Evolutionary conservation across 768 basidiomycete species (phyloP).

Genomic region (Mycena belliarum): DNA sequence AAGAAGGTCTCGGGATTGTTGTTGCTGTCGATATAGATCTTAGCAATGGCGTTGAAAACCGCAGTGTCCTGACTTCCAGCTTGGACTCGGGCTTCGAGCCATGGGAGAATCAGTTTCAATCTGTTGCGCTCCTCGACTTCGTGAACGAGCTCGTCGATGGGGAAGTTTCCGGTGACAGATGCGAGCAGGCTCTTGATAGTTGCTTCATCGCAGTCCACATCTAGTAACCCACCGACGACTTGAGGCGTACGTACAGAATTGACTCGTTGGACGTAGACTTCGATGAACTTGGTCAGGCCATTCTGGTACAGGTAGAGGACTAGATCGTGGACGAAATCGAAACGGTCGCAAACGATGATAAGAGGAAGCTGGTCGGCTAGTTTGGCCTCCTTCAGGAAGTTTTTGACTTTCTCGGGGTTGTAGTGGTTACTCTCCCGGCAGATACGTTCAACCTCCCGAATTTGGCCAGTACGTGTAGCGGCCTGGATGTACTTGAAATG

Average conservation of each 20-base stretch:
- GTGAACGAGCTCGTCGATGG: constrained; percentile 95
- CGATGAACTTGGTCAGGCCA: constrained; percentile 93
- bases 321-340: constrained; percentile 99
- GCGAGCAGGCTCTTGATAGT: constrained; percentile 94
- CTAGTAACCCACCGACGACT: constrained; percentile 93
- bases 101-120: constrained; percentile 94
- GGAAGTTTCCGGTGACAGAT: constrained; percentile 95
- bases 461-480: constrained; percentile 95
- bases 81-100: constrained; percentile 92
- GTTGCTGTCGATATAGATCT: constrained; percentile 98
- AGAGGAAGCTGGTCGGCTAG: constrained; percentile 94
- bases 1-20: constrained; percentile 97
- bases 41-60: constrained; percentile 95
- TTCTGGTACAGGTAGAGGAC: constrained; percentile 99
- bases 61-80: constrained; percentile 93
- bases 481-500: constrained; percentile 99
- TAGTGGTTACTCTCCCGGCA: constrained; percentile 97
- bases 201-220: constrained; percentile 96
- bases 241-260: constrained; percentile 97
- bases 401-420: constrained; percentile 99
- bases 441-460: constrained; percentile 98
- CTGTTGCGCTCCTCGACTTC: constrained; percentile 97
- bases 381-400: constrained; percentile 99
- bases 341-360: constrained; percentile 99
- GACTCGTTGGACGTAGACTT: constrained; percentile 99